Conservation (phyloP, 371 early-diverging fungal genomes). For the Dentiscutata heterogama region DNA sequence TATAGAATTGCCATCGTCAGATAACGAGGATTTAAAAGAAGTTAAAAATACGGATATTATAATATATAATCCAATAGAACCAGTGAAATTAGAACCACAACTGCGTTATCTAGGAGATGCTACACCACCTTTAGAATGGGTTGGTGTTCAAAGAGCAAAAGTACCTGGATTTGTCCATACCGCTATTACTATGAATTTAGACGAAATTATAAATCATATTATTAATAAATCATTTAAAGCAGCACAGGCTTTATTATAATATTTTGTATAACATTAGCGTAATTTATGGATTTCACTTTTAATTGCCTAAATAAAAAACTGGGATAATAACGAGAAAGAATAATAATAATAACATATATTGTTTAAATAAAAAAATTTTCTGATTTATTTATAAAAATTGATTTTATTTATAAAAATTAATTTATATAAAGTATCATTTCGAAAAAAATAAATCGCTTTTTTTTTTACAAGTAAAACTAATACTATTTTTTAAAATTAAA, state of each 20-base stretch:
- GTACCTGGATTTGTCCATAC: constrained; percentile 65
- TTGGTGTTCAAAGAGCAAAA: constrained; percentile 64
- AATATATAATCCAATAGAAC: constrained; percentile 51
- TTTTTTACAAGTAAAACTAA: no score
- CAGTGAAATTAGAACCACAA: constrained; percentile 64
- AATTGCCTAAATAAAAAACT: no score
- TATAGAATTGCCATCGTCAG: background rate
- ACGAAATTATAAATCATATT: constrained; percentile 50
- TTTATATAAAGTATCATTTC: no score
- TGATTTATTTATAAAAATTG: no score
- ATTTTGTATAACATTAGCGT: no score
- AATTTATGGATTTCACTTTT: no score
- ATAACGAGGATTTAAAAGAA: background rate
- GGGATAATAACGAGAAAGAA: no score
- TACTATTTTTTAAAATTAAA: no score
- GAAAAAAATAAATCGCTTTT: no score
- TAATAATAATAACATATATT: no score
- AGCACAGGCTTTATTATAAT: constrained; percentile 26
- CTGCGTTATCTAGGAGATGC: constrained; percentile 70
- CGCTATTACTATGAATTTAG: constrained; percentile 59
- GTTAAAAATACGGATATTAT: constrained; percentile 36
- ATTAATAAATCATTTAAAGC: constrained; percentile 35
- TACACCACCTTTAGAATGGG: constrained; percentile 72
- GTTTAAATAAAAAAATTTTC: no score
- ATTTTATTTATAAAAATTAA: no score